Conservation (phyloP, 169 alveolate genomes). For the Plasmodium cynomolgi region DNA sequence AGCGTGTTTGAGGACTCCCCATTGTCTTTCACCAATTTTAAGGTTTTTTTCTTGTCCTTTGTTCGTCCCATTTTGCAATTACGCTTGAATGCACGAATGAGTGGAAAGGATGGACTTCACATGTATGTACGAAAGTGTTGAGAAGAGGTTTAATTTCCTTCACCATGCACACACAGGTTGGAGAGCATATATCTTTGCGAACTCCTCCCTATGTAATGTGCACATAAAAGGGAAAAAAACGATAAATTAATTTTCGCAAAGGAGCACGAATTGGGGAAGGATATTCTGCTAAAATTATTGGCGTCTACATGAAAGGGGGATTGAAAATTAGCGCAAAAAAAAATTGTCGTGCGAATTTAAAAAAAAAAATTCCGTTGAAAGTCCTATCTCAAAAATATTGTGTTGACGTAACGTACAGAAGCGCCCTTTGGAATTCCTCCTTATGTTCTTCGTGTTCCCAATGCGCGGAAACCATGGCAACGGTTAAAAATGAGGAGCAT, state of each 20-base stretch:
- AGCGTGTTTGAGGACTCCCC: constrained; percentile 36
- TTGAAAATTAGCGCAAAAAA: neutral
- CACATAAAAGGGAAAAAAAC: neutral
- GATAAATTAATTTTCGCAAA: neutral
- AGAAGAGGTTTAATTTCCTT: neutral
- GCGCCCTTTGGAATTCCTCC: neutral
- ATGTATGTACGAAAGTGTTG: neutral
- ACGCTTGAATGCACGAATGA: neutral
- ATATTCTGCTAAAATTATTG: neutral
- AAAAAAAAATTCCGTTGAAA: neutral
- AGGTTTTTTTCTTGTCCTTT: neutral
- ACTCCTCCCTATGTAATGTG: neutral
- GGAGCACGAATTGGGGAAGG: neutral
- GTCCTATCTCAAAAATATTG: neutral
- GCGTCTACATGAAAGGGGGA: neutral
- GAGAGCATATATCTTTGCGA: neutral
- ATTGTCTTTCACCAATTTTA: constrained; percentile 41
- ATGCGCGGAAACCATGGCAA: constrained; percentile 35
- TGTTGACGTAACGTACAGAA: neutral
- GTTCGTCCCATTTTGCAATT: constrained; percentile 26
- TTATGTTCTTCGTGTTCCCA: neutral
- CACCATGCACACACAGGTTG: neutral
- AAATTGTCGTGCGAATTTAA: neutral
- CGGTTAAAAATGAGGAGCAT: constrained; percentile 19
- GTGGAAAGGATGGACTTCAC: neutral